Conservation (phyloP, 2,329 filamentous ascomycete species). For the Rutstroemia sp. region DNA sequence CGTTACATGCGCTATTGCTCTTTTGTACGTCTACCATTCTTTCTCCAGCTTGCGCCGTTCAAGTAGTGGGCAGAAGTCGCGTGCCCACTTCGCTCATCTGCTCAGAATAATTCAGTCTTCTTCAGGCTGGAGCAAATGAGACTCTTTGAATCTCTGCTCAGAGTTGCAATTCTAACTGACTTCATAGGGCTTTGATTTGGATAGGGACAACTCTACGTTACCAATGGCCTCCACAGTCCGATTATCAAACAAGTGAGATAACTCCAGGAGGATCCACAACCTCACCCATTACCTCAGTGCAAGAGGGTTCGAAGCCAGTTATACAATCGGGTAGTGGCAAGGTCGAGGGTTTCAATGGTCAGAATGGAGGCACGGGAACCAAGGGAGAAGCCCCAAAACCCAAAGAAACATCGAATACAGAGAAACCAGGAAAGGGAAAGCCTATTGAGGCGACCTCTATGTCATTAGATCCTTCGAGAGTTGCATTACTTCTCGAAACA, state of each 20-base stretch:
- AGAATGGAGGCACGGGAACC: background rate
- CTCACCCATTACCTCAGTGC: background rate
- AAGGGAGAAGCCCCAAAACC: background rate
- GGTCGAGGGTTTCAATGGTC: background rate
- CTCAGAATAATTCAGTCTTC: background rate
- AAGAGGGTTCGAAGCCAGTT: background rate
- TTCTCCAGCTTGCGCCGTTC: too few species aligned
- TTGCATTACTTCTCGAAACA: slow-evolving; percentile 49
- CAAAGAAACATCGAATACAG: background rate
- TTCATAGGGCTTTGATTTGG: background rate
- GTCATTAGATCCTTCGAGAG: slow-evolving; percentile 39
- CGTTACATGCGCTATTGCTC: background rate
- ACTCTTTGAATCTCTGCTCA: background rate
- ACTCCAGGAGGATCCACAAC: background rate
- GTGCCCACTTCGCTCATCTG: too few species aligned
- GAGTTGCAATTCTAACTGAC: background rate
- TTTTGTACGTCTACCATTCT: background rate
- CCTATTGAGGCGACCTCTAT: background rate
- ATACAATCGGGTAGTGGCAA: background rate
- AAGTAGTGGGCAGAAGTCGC: too few species aligned
- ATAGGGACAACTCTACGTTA: background rate
- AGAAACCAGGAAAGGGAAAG: background rate
- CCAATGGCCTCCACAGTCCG: background rate
- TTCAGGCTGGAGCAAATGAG: background rate
- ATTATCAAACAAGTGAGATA: background rate